Evolutionary conservation across 352 stramenopile genomes (phyloP).

Genomic region (Phytophthora foliorum): DNA sequence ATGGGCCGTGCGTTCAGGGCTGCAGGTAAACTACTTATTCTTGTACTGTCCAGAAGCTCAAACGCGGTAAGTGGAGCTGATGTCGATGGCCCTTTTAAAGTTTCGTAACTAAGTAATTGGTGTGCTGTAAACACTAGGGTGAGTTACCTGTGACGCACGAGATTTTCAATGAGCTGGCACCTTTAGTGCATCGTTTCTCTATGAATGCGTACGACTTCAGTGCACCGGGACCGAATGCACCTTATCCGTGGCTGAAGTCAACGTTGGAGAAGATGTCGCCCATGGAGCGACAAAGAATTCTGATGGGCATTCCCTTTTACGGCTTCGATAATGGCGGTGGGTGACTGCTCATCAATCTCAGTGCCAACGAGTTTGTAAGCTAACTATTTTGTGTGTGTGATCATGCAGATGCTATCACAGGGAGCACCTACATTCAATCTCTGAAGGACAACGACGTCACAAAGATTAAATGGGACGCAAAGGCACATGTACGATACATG

Average conservation of each 20-base stretch:
- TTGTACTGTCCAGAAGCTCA: conserved; percentile 70
- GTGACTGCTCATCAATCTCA: neutral
- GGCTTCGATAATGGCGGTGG: conserved; percentile 80
- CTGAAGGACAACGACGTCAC: conserved; percentile 49
- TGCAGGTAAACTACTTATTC: conserved; percentile 63
- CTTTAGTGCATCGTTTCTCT: conserved; percentile 79
- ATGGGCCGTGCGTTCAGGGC: conserved; percentile 61
- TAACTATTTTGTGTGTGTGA: neutral
- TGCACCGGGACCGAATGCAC: conserved; percentile 70
- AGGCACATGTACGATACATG: conserved; percentile 50
- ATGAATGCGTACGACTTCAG: conserved; percentile 88
- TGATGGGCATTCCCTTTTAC: conserved; percentile 85
- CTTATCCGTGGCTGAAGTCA: conserved; percentile 69
- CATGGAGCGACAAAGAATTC: conserved; percentile 61
- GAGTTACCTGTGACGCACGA: conserved; percentile 63
- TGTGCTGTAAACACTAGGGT: conserved; percentile 33
- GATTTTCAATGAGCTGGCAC: conserved; percentile 63
- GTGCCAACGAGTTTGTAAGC: neutral
- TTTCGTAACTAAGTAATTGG: neutral
- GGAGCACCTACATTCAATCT: conserved; percentile 48
- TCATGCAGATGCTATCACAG: conserved; percentile 54
- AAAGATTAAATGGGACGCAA: conserved; percentile 64
- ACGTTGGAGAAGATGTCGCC: conserved; percentile 62
- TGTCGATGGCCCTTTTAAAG: neutral
- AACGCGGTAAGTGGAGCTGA: conserved; percentile 44